These are phyloP conservation scores for Tuber microsphaerosporum DNA, from an alignment of 495 filamentous ascomycete species.

Conservation along the genomic window DNA sequence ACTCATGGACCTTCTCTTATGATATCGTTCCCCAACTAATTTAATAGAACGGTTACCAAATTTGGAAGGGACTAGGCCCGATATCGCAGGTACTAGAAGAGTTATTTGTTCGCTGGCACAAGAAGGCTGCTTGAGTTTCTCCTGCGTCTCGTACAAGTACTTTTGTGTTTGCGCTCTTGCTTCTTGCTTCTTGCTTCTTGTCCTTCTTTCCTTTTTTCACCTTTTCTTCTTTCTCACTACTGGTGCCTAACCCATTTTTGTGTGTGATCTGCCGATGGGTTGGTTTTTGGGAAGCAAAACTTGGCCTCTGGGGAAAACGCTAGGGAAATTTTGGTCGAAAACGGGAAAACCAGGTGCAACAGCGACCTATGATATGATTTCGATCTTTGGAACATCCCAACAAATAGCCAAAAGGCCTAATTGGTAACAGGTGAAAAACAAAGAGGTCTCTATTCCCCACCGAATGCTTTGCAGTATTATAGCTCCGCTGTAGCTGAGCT, in stretches of 20 bases:
- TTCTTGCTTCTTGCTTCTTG: neutral
- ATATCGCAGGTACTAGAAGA: constrained; percentile 5
- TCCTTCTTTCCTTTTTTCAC: neutral
- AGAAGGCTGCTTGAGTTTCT: neutral
- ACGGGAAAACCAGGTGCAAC: neutral
- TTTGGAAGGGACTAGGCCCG: neutral
- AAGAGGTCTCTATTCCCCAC: neutral
- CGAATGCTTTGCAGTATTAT: neutral
- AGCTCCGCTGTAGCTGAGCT: neutral
- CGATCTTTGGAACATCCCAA: neutral
- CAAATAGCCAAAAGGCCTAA: neutral
- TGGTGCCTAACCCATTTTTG: constrained; percentile 2
- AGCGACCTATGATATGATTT: neutral
- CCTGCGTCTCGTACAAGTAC: neutral
- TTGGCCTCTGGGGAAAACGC: neutral
- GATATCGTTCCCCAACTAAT: neutral
- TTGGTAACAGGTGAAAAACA: neutral
- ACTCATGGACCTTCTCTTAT: constrained; percentile 1
- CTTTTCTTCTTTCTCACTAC: neutral
- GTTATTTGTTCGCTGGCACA: neutral
- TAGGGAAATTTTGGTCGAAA: neutral
- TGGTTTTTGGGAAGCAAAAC: neutral
- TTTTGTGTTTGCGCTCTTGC: neutral
- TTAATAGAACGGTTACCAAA: constrained; percentile 1
- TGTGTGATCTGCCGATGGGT: neutral